phyloP scores from a whole-genome alignment of 768 basidiomycete species.

The Boletales sp. region DNA sequence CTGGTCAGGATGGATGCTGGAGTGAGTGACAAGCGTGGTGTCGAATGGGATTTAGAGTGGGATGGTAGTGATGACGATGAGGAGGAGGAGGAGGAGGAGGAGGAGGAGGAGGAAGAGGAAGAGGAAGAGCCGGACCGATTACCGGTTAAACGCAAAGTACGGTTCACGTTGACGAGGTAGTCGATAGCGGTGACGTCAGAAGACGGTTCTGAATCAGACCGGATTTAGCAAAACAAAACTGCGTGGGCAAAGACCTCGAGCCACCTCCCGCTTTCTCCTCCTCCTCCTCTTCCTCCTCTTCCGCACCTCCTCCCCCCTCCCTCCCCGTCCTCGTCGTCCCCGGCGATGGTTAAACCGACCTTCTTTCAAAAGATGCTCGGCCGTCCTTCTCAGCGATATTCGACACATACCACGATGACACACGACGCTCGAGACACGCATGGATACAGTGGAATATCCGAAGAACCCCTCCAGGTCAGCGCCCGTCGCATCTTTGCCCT shows the following conservation, averaged over 20 bases:
- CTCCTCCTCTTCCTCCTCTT: neutral
- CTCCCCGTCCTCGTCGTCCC: constrained; percentile 3
- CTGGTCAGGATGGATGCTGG: constrained; percentile 52
- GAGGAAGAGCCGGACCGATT: constrained; percentile 38
- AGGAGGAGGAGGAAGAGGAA: constrained; percentile 35
- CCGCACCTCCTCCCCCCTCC: neutral
- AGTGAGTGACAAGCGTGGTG: constrained; percentile 37
- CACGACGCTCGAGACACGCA: constrained; percentile 4
- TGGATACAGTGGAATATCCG: constrained; percentile 6
- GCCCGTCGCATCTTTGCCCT: neutral
- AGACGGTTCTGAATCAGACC: constrained; percentile 14
- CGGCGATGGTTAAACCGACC: constrained; percentile 51
- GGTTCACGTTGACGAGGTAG: constrained; percentile 34
- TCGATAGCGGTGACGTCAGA: constrained; percentile 24
- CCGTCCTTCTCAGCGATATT: constrained; percentile 62
- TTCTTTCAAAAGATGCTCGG: constrained; percentile 59
- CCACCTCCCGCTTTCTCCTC: neutral
- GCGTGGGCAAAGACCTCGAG: constrained; percentile 15
- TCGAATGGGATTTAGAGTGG: constrained; percentile 39
- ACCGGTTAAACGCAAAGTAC: constrained; percentile 45
- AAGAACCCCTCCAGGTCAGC: constrained; percentile 21
- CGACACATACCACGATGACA: constrained; percentile 20
- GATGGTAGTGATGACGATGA: constrained; percentile 39
- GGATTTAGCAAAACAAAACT: constrained; percentile 18
- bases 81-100: constrained; percentile 38